These are phyloP conservation scores for Vitellaria paradoxa DNA, from an alignment of 179 eudicot species.

Conservation along the genomic window DNA sequence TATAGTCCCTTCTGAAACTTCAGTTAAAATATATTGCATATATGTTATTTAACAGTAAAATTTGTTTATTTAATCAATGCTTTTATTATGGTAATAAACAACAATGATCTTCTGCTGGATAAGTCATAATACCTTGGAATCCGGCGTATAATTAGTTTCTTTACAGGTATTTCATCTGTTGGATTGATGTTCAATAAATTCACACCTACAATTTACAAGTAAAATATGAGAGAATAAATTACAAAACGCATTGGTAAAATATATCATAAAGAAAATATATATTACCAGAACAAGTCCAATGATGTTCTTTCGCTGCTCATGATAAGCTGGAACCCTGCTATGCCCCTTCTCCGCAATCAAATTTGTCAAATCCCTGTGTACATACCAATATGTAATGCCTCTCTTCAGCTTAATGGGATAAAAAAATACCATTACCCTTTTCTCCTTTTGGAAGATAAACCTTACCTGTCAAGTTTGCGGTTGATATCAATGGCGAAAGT, in stretches of 20 bases:
- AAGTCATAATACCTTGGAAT: constrained; percentile 57
- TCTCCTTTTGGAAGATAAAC: not conserved
- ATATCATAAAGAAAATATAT: too few species aligned
- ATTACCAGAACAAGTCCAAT: constrained; percentile 63
- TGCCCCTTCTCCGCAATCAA: constrained; percentile 55
- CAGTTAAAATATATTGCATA: too few species aligned
- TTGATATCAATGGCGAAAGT: constrained; percentile 58
- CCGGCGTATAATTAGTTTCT: constrained; percentile 59
- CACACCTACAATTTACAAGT: not conserved
- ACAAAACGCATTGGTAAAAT: too few species aligned
- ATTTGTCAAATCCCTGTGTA: constrained; percentile 41
- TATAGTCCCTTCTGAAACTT: too few species aligned
- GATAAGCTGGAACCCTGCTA: constrained; percentile 65
- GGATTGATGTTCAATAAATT: constrained; percentile 61
- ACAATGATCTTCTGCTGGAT: too few species aligned
- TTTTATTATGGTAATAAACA: not conserved
- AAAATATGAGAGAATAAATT: too few species aligned
- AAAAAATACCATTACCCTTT: too few species aligned
- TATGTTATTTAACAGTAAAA: too few species aligned
- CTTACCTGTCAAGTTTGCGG: constrained; percentile 56
- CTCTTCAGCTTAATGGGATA: not conserved
- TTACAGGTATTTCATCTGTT: constrained; percentile 54
- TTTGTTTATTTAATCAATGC: not conserved
- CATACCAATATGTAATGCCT: not conserved
- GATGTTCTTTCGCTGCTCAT: constrained; percentile 51